A percentile compares a stretch with the other conserved stretches of the same genome.
phyloP scores from a whole-genome alignment of 2,329 filamentous ascomycete genomes.

The Talaromyces verruculosus region DNA sequence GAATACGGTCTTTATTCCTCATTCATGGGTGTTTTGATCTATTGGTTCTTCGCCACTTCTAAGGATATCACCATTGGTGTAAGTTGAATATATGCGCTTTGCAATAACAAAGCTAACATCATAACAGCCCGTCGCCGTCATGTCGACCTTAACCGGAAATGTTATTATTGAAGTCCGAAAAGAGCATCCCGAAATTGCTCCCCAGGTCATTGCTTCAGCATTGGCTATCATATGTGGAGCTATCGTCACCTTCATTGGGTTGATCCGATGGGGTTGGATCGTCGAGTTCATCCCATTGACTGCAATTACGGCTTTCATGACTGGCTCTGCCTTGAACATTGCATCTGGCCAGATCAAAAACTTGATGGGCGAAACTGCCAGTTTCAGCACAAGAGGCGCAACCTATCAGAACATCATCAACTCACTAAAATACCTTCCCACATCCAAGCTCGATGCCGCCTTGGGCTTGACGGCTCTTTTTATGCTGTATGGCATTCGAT shows the following conservation, averaged over 20 bases:
- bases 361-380: slow-evolving; percentile 70
- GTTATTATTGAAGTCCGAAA: slow-evolving; percentile 67
- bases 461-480: slow-evolving; percentile 81
- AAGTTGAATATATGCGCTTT: slow-evolving; percentile 41
- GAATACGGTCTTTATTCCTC: slow-evolving; percentile 92
- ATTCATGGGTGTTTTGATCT: slow-evolving; percentile 91
- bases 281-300: slow-evolving; percentile 90
- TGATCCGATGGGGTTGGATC: slow-evolving; percentile 80
- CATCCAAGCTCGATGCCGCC: slow-evolving; percentile 72
- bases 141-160: slow-evolving; percentile 86
- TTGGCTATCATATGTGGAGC: slow-evolving; percentile 74
- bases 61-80: slow-evolving; percentile 98
- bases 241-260: slow-evolving; percentile 75
- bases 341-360: slow-evolving; percentile 77
- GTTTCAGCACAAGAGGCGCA: slow-evolving; percentile 69
- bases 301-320: slow-evolving; percentile 94
- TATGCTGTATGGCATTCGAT: slow-evolving; percentile 75
- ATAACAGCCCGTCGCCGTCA: slow-evolving; percentile 80
- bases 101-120: slow-evolving; percentile 4
- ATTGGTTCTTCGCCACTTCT: slow-evolving; percentile 97
- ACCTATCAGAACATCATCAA: slow-evolving; percentile 85
- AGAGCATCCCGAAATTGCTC: slow-evolving; percentile 55
- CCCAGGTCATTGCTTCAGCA: slow-evolving; percentile 70
- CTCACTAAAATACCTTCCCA: slow-evolving; percentile 69
- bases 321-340: slow-evolving; percentile 89